These are phyloP conservation scores for Solanum corneliomulleri DNA, from an alignment of 257 asterid species.

Conservation along the genomic window DNA sequence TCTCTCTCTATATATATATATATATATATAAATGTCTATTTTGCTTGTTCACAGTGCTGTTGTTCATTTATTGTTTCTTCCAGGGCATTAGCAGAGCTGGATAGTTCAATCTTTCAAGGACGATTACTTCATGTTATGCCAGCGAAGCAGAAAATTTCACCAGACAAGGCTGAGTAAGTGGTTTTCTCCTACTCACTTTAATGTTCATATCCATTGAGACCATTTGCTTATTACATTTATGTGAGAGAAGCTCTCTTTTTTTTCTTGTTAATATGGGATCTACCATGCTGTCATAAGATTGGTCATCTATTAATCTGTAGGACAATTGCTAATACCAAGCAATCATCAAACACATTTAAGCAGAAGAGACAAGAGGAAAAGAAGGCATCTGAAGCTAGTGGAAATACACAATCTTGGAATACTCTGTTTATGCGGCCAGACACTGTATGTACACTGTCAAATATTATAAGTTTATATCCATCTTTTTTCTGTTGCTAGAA, in stretches of 20 bases:
- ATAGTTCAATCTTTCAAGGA: constrained; percentile 78
- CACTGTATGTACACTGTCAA: constrained; percentile 43
- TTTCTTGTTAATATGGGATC: background rate
- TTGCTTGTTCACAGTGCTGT: background rate
- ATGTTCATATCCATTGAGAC: background rate
- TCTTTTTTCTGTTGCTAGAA: background rate
- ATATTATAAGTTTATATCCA: background rate
- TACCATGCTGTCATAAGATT: background rate
- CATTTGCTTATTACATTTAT: background rate
- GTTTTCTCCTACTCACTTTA: background rate
- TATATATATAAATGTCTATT: background rate
- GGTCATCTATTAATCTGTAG: constrained; percentile 22
- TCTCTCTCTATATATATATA: background rate
- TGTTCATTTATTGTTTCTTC: background rate
- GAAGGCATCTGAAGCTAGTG: constrained; percentile 79
- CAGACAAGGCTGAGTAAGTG: constrained; percentile 43
- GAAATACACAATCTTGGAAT: constrained; percentile 86
- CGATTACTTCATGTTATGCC: constrained; percentile 87
- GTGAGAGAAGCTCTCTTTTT: background rate
- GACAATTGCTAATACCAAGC: constrained; percentile 18
- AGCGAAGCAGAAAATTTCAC: constrained; percentile 49
- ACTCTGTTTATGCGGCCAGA: constrained; percentile 83
- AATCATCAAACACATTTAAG: constrained; percentile 55
- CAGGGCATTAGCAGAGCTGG: constrained; percentile 86
- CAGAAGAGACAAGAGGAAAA: constrained; percentile 55